Base-by-base conservation (phyloP, 441 rosid species). In the Breynia disticha region DNA sequence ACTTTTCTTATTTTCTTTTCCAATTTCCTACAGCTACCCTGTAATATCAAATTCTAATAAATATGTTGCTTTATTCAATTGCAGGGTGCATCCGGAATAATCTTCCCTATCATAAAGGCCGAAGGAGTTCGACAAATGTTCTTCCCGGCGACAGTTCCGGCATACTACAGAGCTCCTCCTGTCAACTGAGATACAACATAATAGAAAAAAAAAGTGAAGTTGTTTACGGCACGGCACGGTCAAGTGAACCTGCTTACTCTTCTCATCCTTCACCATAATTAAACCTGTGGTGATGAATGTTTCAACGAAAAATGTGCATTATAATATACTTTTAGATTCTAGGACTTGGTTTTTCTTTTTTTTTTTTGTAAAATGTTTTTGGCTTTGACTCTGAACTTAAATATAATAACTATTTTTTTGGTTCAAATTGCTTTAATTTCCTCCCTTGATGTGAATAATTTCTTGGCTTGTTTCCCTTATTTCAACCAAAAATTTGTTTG, bases 81-180 rank as follows among this genome's bases (percentile, higher is more conserved):
- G 45, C 81, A 84, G 97, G 78, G 83, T 35, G 97, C 95, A 45
- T 79, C 95, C 2, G 95, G 90, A 63, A 90, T 90, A 14, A 87
- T 90, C 62, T 81, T 86, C 72, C 95, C 97, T 1, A 86, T 90
- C 42, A 84, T 90, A 39, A 79, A 62, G 48, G 95, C 97, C 0
- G 97, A 90, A 79, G 97, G 96, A 46, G 79, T 87, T 0, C 81
- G 95, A 58, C 97, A 90, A 60, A 83, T 90, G 97, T 84, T 90
- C 67, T 84, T 90, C 72, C 96, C 94, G 15, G 94, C 70, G 43
- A 86, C 90, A 1, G 83, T 86, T 41, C 94, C 89, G 15, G 94
- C 97, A 11, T 86, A 83, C 65, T 89, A 89, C 73, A 75, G 88
- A 71, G 76, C 78, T 54, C 85, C 95, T 43, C 82, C 81, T 4